These are phyloP conservation scores for Candida michaelii DNA, from an alignment of 805 yeast genomes.

Conservation along the genomic window DNA sequence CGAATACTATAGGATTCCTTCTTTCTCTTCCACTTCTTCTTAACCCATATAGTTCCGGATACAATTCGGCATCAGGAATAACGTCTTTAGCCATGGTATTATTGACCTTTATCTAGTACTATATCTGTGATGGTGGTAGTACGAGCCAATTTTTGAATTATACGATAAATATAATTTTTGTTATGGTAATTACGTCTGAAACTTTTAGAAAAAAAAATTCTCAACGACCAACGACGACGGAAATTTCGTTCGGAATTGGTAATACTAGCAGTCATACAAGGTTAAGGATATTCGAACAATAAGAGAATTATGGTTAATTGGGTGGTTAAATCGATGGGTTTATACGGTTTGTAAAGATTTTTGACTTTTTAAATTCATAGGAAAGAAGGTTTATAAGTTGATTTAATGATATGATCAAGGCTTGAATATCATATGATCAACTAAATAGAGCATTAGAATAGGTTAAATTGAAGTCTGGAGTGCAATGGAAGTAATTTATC, in stretches of 20 bases:
- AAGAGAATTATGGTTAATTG: no score
- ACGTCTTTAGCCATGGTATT: conserved; percentile 25
- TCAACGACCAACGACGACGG: conserved; percentile 6
- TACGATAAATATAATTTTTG: background rate
- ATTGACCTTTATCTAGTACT: background rate
- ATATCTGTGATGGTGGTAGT: background rate
- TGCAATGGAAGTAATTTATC: no score
- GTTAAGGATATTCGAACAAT: background rate
- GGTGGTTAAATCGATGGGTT: no score
- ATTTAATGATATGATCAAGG: no score
- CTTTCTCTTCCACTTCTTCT: conserved; percentile 73
- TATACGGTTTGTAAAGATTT: no score
- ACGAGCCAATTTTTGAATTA: conserved; percentile 1
- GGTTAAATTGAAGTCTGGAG: background rate
- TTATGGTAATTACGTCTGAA: background rate
- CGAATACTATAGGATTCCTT: conserved; percentile 32
- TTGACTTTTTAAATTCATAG: background rate
- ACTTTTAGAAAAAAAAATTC: conserved; percentile 3
- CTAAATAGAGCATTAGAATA: background rate
- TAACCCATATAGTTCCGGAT: conserved; percentile 83
- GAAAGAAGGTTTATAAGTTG: background rate
- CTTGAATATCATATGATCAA: no score
- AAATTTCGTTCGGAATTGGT: background rate
- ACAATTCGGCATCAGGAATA: conserved; percentile 55
- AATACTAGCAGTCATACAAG: background rate